Conservation (phyloP, 148 eudicot species). For the Nyssa sinensis region DNA sequence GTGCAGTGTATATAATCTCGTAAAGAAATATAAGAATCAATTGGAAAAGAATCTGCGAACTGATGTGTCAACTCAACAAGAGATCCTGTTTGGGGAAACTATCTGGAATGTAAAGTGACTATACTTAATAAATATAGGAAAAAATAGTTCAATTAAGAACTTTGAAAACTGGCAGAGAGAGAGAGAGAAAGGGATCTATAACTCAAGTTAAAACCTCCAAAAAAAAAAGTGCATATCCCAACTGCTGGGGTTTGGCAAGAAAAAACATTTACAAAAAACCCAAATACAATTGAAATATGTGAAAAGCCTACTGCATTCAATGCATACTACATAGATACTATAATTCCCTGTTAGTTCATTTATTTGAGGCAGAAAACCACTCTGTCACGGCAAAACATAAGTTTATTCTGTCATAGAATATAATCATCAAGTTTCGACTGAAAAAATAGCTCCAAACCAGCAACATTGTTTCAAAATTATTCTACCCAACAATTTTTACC, state of each 20-base stretch:
- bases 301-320: conserved; percentile 3
- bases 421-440: not conserved
- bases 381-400: not conserved
- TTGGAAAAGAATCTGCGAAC: not conserved
- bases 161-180: not conserved
- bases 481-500: conserved; percentile 5
- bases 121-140: not conserved
- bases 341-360: not conserved
- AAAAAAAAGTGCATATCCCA: not conserved
- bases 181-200: not conserved
- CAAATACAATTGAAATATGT: not conserved
- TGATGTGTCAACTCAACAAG: too few species aligned
- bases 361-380: not conserved
- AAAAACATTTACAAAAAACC: not conserved
- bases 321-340: not conserved
- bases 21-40: not conserved
- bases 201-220: not conserved
- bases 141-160: conserved; percentile 4
- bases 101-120: not conserved
- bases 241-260: conserved; percentile 12
- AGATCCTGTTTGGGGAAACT: not conserved
- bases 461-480: not conserved
- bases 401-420: not conserved
- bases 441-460: not conserved
- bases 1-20: not conserved